Percentiles rank a stretch among this genome's conserved stretches.
Conservation (phyloP, 257 asterid species). For the Solanum piurae region DNA sequence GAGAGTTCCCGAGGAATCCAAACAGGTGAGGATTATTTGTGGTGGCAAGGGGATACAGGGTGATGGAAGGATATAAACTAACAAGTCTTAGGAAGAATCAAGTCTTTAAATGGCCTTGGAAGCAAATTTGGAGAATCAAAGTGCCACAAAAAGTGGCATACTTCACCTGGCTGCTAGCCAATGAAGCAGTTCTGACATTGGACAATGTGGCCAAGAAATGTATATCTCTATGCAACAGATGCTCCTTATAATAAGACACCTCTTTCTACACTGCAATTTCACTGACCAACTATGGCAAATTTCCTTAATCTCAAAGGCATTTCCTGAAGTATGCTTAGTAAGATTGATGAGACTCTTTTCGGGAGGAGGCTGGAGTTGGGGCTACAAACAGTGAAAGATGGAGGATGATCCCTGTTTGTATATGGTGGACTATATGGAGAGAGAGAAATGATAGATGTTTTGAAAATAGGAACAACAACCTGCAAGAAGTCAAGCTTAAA, state of each 20-base stretch:
- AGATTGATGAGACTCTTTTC: not conserved
- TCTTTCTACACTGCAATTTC: not conserved
- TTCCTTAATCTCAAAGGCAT: not conserved
- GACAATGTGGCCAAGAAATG: not conserved
- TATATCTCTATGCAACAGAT: not conserved
- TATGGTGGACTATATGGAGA: not conserved
- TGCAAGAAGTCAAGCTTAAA: not conserved
- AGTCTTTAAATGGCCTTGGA: not conserved
- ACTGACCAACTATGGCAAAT: not conserved
- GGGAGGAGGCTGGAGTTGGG: not conserved
- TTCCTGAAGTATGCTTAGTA: not conserved
- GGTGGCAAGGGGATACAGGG: too few relatives aligned
- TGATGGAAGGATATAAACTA: too few relatives aligned
- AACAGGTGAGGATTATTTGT: too few relatives aligned
- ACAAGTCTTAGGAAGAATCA: too few relatives aligned
- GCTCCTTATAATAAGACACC: not conserved
- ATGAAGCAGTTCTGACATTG: not conserved
- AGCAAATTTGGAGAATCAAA: not conserved
- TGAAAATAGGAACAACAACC: not conserved
- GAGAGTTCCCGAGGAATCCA: too few relatives aligned
- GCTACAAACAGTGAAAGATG: too few relatives aligned
- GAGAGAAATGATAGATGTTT: not conserved
- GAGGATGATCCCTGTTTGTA: not conserved
- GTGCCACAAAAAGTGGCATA: not conserved
- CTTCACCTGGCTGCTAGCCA: not conserved